Base-by-base conservation (phyloP, 306 rosid species). In the Prunus padus region DNA sequence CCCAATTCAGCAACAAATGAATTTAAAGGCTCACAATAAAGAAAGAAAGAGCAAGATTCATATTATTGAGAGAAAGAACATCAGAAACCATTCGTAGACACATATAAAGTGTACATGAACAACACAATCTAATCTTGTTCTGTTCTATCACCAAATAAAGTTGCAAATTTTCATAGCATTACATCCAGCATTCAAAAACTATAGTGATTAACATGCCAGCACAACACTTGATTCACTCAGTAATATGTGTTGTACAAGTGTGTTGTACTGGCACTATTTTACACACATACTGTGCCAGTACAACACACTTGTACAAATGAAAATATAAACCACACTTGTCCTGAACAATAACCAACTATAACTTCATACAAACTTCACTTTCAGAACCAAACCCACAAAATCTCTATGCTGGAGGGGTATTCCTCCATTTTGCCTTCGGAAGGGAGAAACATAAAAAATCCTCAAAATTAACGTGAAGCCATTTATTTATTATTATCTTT, bases 1-100 rank as follows among this genome's bases (percentile, higher is more conserved):
- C 31, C 74, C 37, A 81, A 72, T 71, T 60, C 44, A 52, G 46
- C 2, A 49, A 71, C 44, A 81, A 72, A 78, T 28, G 49, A 49
- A 14, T 67, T 81, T 47, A 77, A 59, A 37, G 67, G 67, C 61
- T 69, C 52, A 63, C 46, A 76, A 4, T 28, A 54, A 3, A 55
- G 45, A 46, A 65, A 42, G 22, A 60, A 1, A 14, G 22, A 11
- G 63, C 8, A 63, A 2, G 37, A 2, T 33, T 71, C 19, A 30
- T 50, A 28, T 14, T 18, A 78, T 57, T 45, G 11, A 16, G 42
- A 11, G 8, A 69, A 31, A 28, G 51, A 37, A 8, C 22, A 23
- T 3, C 75, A 40, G 56, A 30, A 65, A 71, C 47, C 68, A 44
- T 19, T 75, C 5, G 37, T 44, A 23, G 55, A 11, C 31, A 47